A percentile compares a stretch with the other conserved stretches of the same genome.
Evolutionary conservation across 2,329 filamentous ascomycete genomes (phyloP).

Genomic region (Cordyceps cateniannulata): DNA sequence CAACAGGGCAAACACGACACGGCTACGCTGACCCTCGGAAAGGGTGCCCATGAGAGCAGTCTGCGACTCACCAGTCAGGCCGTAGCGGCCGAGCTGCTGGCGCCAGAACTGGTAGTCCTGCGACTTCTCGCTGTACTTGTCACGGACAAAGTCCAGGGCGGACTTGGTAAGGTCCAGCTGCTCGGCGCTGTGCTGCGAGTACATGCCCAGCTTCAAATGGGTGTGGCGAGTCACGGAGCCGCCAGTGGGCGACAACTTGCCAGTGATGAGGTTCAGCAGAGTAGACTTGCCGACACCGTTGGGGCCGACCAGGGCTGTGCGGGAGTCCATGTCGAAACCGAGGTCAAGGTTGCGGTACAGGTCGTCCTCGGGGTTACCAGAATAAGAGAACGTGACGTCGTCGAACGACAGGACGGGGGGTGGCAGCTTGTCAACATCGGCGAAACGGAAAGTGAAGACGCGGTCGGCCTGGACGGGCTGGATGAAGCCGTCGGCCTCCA

Average conservation of each 20-base stretch:
- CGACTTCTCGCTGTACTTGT: constrained; percentile 82
- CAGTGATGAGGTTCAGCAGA: constrained; percentile 91
- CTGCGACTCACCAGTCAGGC: constrained; percentile 86
- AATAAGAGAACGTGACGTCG: constrained; percentile 97
- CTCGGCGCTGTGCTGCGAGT: constrained; percentile 97
- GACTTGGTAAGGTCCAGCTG: constrained; percentile 98
- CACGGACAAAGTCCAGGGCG: constrained; percentile 91
- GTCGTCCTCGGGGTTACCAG: constrained; percentile 80
- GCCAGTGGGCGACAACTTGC: constrained; percentile 77
- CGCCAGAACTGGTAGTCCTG: constrained; percentile 99
- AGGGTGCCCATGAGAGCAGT: constrained; percentile 96
- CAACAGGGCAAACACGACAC: constrained; percentile 94
- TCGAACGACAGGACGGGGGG: constrained; percentile 95
- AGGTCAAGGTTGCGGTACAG: constrained; percentile 95
- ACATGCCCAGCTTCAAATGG: constrained; percentile 95
- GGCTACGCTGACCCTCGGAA: constrained; percentile 94
- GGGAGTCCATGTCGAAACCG: constrained; percentile 99
- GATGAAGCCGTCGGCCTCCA: constrained; percentile 99
- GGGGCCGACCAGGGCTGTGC: constrained; percentile 92
- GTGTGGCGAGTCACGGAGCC: constrained; percentile 87
- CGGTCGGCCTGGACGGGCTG: constrained; percentile 79
- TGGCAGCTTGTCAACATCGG: constrained; percentile 98
- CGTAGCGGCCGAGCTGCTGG: constrained; percentile 92
- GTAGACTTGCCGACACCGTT: constrained; percentile 99
- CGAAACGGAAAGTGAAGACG: constrained; percentile 96